Evolutionary conservation across 352 stramenopile species (phyloP), one percentile per base, ranked within the genome.

Genomic region (Thalassiosira mediterranea): DNA sequence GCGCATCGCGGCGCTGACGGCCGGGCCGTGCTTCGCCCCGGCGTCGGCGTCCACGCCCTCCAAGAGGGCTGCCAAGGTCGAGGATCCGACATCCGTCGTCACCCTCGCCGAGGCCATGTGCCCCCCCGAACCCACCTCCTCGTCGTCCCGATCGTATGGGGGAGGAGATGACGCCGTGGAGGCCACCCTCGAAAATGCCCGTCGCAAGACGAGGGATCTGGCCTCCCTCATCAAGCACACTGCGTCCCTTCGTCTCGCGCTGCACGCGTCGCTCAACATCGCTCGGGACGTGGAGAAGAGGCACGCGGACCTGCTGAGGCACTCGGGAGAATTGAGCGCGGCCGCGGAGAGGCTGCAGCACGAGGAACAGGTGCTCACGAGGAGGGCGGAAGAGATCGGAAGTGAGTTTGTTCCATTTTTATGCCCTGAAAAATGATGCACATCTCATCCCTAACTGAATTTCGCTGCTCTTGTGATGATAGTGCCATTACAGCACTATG

Each of bases 271-370:
- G 0, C 74, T 90, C 8, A 89, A 87, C 56, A 87, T 93, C 63
- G 76, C 78, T 13, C 57, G 88, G 51, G 82, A 91, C 42, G 80
- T 93, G 51, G 84, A 76, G 5, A 73, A 82, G 60, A 79, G 84
- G 15, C 87, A 93, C 64, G 72, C 84, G 3, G 79, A 87, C 17
- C 57, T 93, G 8, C 68, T 93, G 23, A 63, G 74, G 31, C 87
- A 91, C 73, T 90, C 84, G 3, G 80, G 81, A 37, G 87, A 93
- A 76, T 61, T 93, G 0, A 87, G 72, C 0, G 80, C 84, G 0
- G 84, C 87, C 13, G 84, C 84, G 4, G 87, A 93, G 83, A 71
- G 84, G 56, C 65, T 93, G 26, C 84, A 91, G 51, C 70, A 82
- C 48, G 84, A 93, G 80, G 79, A 90, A 57, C 67, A 57, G 38